These are phyloP conservation scores for Claviceps digitariae DNA, from an alignment of 2,329 filamentous ascomycete species.

Conservation along the genomic window DNA sequence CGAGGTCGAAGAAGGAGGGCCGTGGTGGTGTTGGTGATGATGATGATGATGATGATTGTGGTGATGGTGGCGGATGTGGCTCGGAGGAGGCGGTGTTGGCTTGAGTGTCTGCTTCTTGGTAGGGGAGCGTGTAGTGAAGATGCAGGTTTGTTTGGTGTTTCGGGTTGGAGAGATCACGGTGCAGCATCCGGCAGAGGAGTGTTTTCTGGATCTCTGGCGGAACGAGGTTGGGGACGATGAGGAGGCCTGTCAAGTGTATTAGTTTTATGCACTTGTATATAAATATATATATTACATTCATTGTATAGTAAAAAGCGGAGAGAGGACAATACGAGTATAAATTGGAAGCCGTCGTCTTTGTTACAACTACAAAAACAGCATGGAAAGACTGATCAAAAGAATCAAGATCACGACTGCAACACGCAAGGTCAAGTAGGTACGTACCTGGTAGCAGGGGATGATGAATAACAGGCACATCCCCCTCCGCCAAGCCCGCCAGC, in stretches of 20 bases:
- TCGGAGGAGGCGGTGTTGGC: background rate
- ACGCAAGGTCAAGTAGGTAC: no score
- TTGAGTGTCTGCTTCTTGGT: background rate
- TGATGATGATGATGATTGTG: background rate
- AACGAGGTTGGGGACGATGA: conserved; percentile 63
- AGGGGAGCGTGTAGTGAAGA: conserved; percentile 55
- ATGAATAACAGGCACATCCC: conserved; percentile 42
- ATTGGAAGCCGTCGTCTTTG: no score
- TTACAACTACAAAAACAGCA: no score
- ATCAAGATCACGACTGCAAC: no score
- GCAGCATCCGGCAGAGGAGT: conserved; percentile 61
- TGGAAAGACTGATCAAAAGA: no score
- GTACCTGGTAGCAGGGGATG: conserved; percentile 57
- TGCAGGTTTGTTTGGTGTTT: conserved; percentile 82
- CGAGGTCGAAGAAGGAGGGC: conserved; percentile 44
- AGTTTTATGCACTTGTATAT: background rate
- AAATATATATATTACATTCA: background rate
- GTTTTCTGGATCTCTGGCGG: conserved; percentile 53
- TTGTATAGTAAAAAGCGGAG: background rate
- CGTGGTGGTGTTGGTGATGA: conserved; percentile 33
- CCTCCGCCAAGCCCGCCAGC: conserved; percentile 17
- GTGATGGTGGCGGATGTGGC: no score
- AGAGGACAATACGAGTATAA: background rate
- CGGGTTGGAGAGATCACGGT: conserved; percentile 60
- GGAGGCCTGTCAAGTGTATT: conserved; percentile 48